Evolutionary conservation across 2,329 filamentous ascomycete species (phyloP), one percentile per base, ranked within the genome.

Genomic region (Sclerotinia spermophila): DNA sequence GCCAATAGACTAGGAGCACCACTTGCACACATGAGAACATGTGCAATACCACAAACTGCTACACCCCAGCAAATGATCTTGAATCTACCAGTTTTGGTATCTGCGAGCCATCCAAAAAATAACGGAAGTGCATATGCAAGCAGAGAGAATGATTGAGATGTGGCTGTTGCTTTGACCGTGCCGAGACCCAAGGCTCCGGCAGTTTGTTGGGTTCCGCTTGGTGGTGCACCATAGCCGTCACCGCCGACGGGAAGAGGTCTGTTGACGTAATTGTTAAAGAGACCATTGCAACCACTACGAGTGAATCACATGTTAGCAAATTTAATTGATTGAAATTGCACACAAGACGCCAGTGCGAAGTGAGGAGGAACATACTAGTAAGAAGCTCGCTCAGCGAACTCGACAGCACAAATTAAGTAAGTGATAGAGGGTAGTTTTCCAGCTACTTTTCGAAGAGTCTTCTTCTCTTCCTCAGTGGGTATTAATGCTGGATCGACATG

Each of bases 381-480:
- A 21, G 89, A 90, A 81, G 92, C 92, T 64, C 91, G 89, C 82
- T 94, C 91, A 81, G 89, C 92, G 70, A 92, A 82, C 81, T 94
- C 91, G 71, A 91, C 87, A 73, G 92, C 88, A 62, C 89, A 90
- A 71, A 94, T 87, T 38, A 88, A 89, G 81, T 88, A 93, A 71
- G 90, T 86, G 69, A 84, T 82, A 85, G 86, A 89, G 64, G 89
- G 88, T 72, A 93, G 86, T 77, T 84, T 84, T 40, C 87, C 89
- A 19, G 88, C 86, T 33, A 91, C 86, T 76, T 88, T 87, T 65
- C 84, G 86, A n/a, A 91, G 85, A 0, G 86, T 89, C 21, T 74
- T 78, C 72, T 88, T 79, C 72, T 91, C 89, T 78, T 91, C 88
- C 44, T 87, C 85, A 10, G 87, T 90, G 0, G 77, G 72, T 38